Percentiles rank a stretch among this genome's conserved stretches.
Evolutionary conservation across 441 rosid genomes (phyloP).

Genomic region (Populus tomentosa): DNA sequence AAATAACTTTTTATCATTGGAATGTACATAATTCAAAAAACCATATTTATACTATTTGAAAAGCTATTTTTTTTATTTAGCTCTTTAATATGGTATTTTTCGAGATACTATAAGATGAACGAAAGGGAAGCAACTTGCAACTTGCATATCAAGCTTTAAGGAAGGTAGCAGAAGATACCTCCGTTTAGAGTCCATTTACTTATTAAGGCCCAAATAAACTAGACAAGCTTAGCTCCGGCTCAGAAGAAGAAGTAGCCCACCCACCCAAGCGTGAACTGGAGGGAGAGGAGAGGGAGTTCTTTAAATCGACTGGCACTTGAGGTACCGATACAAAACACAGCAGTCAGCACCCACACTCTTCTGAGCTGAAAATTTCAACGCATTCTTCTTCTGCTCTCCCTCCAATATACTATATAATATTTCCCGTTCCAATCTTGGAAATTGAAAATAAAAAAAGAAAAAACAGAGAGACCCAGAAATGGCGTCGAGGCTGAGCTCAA

Average conservation of each 20-base stretch:
- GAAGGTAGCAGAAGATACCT: not conserved
- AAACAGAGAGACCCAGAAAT: slow-evolving; percentile 3
- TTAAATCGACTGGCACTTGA: no score
- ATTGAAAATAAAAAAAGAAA: not conserved
- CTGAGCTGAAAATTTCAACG: not conserved
- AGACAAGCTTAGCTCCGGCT: no score
- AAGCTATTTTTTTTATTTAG: no score
- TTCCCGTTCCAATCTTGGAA: not conserved
- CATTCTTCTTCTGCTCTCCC: not conserved
- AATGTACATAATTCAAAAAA: no score
- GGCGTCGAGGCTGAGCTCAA: slow-evolving; percentile 40
- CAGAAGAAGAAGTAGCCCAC: no score
- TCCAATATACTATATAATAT: not conserved
- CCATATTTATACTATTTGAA: no score
- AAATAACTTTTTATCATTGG: no score
- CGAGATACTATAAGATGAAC: no score
- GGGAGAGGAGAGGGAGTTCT: not conserved
- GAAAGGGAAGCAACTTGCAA: not conserved
- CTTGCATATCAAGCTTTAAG: no score
- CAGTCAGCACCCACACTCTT: not conserved
- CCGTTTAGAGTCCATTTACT: not conserved
- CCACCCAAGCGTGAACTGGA: not conserved
- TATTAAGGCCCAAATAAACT: no score
- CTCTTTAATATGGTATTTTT: no score
- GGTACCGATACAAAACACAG: no score